A percentile compares a stretch with the other conserved stretches of the same genome.
phyloP scores from a whole-genome alignment of 1,139 yeast genomes.

The Suhomyces coccinellae region DNA sequence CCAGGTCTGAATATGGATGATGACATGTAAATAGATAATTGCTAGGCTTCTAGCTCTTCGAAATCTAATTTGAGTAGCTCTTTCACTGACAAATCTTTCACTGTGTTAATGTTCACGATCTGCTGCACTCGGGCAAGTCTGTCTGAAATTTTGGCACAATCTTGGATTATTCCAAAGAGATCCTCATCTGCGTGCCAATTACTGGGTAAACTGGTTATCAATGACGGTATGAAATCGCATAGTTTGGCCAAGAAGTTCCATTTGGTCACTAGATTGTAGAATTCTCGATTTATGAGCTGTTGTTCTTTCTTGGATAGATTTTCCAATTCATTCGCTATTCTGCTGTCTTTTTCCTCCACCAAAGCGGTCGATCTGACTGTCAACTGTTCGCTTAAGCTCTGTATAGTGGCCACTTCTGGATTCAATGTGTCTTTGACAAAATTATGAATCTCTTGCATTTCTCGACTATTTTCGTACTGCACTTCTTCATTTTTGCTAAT shows the following conservation, averaged over 20 bases:
- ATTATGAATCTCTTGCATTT: slow-evolving; percentile 16
- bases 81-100: slow-evolving; percentile 3
- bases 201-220: slow-evolving; percentile 34
- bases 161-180: slow-evolving; percentile 27
- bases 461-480: slow-evolving; percentile 9
- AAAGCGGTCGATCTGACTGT: slow-evolving; percentile 4
- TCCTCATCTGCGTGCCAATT: slow-evolving; percentile 38
- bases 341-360: slow-evolving; percentile 1
- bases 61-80: slow-evolving; percentile 13
- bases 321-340: slow-evolving; percentile 18
- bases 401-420: slow-evolving; percentile 14
- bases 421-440: slow-evolving; percentile 12
- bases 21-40: slow-evolving; percentile 8
- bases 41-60: slow-evolving; percentile 8
- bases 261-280: slow-evolving; percentile 19
- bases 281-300: slow-evolving; percentile 9
- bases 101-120: slow-evolving; percentile 18
- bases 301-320: slow-evolving; percentile 6
- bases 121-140: slow-evolving; percentile 24
- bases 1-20: slow-evolving; percentile 29
- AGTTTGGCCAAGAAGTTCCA: slow-evolving; percentile 29
- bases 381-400: slow-evolving; percentile 8
- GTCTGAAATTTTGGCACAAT: slow-evolving; percentile 27
- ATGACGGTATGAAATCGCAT: slow-evolving; percentile 33
- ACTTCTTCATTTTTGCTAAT: slow-evolving; percentile 15